phyloP scores from a whole-genome alignment of 2,329 filamentous ascomycete genomes.

The Triangularia setosa region DNA sequence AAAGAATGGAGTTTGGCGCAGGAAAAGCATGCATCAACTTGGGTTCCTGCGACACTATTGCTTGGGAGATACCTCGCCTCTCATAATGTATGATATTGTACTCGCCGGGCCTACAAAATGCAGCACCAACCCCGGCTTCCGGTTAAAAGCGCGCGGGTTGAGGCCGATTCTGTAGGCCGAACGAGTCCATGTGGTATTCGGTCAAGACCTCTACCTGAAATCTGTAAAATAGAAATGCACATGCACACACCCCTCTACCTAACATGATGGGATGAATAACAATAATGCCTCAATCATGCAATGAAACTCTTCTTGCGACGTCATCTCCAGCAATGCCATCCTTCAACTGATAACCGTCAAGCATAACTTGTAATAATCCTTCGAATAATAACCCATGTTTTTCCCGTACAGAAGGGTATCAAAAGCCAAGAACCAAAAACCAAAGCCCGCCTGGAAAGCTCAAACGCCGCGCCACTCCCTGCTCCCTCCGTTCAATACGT shows the following conservation, averaged over 20 bases:
- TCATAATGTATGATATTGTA: not conserved
- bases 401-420: not conserved
- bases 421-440: constrained; percentile 2
- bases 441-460: constrained; percentile 3
- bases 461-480: not conserved
- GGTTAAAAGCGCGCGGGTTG: not conserved
- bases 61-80: not conserved
- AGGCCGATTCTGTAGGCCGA: not conserved
- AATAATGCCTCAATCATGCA: not conserved
- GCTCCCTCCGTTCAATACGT: not conserved
- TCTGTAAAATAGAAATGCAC: not conserved
- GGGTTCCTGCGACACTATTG: not conserved
- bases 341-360: not conserved
- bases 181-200: not conserved
- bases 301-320: not conserved
- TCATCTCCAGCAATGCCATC: not conserved
- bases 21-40: not conserved
- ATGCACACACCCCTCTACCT: not conserved
- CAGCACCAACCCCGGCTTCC: not conserved
- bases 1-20: not conserved
- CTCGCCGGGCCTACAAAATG: not conserved
- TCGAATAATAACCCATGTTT: not conserved
- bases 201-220: not conserved
- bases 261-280: not conserved
- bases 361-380: not conserved